Evolutionary conservation across 1,284 basidiomycete genomes (phyloP).

Genomic region (Trichosporon sp.): DNA sequence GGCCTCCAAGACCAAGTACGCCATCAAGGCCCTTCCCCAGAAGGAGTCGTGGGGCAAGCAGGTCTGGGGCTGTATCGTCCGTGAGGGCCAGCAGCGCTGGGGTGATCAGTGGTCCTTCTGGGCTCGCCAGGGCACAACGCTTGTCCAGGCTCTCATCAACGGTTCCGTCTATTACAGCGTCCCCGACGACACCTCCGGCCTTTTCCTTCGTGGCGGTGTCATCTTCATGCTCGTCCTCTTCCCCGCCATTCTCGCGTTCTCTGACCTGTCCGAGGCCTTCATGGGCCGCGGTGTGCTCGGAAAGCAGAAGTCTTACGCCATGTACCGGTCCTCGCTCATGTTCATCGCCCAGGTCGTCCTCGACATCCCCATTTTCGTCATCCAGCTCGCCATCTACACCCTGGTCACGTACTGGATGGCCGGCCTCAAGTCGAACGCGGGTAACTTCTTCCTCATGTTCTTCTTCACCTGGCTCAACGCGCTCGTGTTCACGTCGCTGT

Average conservation of each 20-base stretch:
- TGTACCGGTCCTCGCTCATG: constrained; percentile 49
- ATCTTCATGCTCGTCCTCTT: constrained; percentile 52
- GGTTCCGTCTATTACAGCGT: constrained; percentile 71
- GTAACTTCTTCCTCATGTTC: constrained; percentile 45
- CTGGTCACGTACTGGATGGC: constrained; percentile 47
- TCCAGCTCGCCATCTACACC: constrained; percentile 48
- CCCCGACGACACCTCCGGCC: constrained; percentile 60
- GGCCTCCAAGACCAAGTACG: constrained; percentile 26
- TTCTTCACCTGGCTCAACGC: constrained; percentile 33
- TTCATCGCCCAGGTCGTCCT: constrained; percentile 65
- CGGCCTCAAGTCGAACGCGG: constrained; percentile 28
- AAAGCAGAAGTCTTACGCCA: constrained; percentile 52
- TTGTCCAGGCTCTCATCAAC: constrained; percentile 50
- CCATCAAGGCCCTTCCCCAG: constrained; percentile 21
- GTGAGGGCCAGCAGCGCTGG: constrained; percentile 45
- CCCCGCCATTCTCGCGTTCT: constrained; percentile 53
- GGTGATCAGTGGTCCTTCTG: constrained; percentile 31
- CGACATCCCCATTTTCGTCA: constrained; percentile 49
- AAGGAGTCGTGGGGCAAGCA: constrained; percentile 36
- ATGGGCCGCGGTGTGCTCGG: constrained; percentile 67
- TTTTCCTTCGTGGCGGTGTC: constrained; percentile 66
- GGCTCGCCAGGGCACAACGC: constrained; percentile 37
- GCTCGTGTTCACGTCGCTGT: constrained; percentile 34
- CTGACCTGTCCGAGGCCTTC: constrained; percentile 70
- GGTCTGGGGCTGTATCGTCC: constrained; percentile 34